phyloP scores from a whole-genome alignment of 2,329 filamentous ascomycete genomes.

The Phoma sp. region DNA sequence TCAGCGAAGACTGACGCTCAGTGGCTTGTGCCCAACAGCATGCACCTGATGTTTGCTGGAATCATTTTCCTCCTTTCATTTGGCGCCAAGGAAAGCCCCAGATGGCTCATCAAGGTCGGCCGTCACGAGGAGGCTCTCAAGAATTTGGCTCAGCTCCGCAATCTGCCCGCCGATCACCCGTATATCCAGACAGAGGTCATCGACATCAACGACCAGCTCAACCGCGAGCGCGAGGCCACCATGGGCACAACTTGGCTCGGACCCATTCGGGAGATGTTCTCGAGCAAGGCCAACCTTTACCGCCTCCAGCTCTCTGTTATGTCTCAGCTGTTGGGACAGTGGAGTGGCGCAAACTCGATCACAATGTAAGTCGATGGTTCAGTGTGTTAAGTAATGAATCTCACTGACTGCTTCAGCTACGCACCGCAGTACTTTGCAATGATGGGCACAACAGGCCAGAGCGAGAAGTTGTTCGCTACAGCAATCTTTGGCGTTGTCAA shows the following conservation, averaged over 20 bases:
- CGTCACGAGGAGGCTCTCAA: conserved; percentile 63
- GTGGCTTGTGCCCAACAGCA: conserved; percentile 71
- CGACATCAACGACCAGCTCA: conserved; percentile 68
- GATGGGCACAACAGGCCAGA: conserved; percentile 70
- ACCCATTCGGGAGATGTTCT: conserved; percentile 71
- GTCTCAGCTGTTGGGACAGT: conserved; percentile 75
- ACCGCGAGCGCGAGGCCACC: conserved; percentile 74
- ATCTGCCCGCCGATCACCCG: conserved; percentile 64
- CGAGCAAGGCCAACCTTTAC: conserved; percentile 72
- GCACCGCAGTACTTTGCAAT: conserved; percentile 75
- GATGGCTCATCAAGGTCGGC: conserved; percentile 71
- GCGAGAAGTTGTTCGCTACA: conserved; percentile 74
- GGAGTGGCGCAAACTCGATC: conserved; percentile 74
- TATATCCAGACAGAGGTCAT: conserved; percentile 68
- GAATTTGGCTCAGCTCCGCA: conserved; percentile 64
- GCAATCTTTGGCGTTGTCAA: conserved; percentile 72
- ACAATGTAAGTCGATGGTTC: conserved; percentile 60
- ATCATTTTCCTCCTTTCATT: conserved; percentile 74
- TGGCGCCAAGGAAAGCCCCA: conserved; percentile 72
- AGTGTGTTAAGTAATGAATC: too few relatives aligned
- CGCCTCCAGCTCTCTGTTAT: conserved; percentile 71
- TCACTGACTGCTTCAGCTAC: conserved; percentile 41
- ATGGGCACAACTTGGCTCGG: conserved; percentile 69
- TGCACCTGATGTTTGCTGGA: conserved; percentile 79
- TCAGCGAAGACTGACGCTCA: conserved; percentile 50